These are phyloP conservation scores for Codiaeum variegatum DNA, from an alignment of 441 rosid species.

Conservation along the genomic window DNA sequence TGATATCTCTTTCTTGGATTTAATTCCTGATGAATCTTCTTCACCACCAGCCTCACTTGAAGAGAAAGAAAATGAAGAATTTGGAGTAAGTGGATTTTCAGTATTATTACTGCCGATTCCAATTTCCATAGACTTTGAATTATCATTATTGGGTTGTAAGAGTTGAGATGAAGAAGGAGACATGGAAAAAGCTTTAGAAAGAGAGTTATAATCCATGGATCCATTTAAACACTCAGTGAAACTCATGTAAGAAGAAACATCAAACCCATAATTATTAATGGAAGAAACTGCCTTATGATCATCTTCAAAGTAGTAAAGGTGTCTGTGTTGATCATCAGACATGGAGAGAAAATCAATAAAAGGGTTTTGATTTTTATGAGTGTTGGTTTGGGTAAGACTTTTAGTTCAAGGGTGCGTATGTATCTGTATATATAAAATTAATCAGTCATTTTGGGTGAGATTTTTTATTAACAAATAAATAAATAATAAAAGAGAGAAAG, in stretches of 20 bases:
- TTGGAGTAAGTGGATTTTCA: conserved; percentile 36
- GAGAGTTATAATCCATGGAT: conserved; percentile 56
- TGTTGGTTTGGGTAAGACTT: conserved; percentile 25
- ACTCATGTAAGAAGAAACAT: conserved; percentile 44
- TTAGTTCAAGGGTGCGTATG: conserved; percentile 25
- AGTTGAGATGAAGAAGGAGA: conserved; percentile 45
- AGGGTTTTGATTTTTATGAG: conserved; percentile 11
- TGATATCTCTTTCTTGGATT: conserved; percentile 14
- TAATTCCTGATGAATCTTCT: conserved; percentile 34
- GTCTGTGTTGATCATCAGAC: conserved; percentile 46
- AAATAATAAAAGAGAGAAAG: conserved; percentile 4
- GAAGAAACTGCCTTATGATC: conserved; percentile 8
- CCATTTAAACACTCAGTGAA: conserved; percentile 57
- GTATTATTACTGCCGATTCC: conserved; percentile 10
- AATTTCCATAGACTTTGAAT: conserved; percentile 24
- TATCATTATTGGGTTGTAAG: conserved; percentile 27
- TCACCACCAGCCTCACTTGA: conserved; percentile 66
- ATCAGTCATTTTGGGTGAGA: conserved; percentile 16
- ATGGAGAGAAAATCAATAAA: conserved; percentile 24
- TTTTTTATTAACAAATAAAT: conserved; percentile 1
- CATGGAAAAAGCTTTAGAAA: conserved; percentile 52
- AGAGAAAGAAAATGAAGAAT: conserved; percentile 70
- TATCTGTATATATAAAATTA: conserved; percentile 3
- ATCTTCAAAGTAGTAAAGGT: conserved; percentile 36
- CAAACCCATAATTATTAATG: conserved; percentile 17